phyloP scores from a whole-genome alignment of 2,329 filamentous ascomycete species.

The Fusarium sp. region DNA sequence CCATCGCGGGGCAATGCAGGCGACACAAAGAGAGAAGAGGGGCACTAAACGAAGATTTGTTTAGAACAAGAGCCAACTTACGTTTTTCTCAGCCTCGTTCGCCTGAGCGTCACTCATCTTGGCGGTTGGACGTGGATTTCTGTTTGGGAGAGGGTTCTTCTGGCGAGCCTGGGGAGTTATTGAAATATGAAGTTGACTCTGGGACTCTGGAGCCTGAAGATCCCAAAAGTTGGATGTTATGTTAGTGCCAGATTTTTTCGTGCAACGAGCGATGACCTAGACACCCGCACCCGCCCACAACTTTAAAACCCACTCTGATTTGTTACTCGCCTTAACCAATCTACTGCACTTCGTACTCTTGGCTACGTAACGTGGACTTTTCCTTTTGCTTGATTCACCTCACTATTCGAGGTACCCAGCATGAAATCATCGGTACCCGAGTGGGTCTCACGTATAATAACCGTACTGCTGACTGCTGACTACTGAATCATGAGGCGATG shows the following conservation, averaged over 20 bases:
- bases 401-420: constrained; percentile 13
- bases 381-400: constrained; percentile 12
- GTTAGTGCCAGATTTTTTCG: constrained; percentile 53
- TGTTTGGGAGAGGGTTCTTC: constrained; percentile 24
- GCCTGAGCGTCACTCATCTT: constrained; percentile 89
- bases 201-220: constrained; percentile 44
- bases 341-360: constrained; percentile 15
- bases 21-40: constrained; percentile 35
- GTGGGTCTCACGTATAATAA: constrained; percentile 19
- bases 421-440: constrained; percentile 29
- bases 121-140: constrained; percentile 51
- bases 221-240: constrained; percentile 52
- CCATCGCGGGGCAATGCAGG: constrained; percentile 52
- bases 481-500: constrained; percentile 13
- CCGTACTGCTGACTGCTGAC: neutral
- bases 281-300: constrained; percentile 11
- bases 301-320: constrained; percentile 33
- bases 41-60: constrained; percentile 21
- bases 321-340: neutral
- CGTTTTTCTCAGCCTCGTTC: constrained; percentile 98
- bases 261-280: constrained; percentile 49
- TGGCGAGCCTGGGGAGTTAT: constrained; percentile 46
- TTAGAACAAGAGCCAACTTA: constrained; percentile 55
- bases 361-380: constrained; percentile 31
- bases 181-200: constrained; percentile 37